phyloP scores from a whole-genome alignment of 164 flowering plant genomes.

The Vitis labrusca region DNA sequence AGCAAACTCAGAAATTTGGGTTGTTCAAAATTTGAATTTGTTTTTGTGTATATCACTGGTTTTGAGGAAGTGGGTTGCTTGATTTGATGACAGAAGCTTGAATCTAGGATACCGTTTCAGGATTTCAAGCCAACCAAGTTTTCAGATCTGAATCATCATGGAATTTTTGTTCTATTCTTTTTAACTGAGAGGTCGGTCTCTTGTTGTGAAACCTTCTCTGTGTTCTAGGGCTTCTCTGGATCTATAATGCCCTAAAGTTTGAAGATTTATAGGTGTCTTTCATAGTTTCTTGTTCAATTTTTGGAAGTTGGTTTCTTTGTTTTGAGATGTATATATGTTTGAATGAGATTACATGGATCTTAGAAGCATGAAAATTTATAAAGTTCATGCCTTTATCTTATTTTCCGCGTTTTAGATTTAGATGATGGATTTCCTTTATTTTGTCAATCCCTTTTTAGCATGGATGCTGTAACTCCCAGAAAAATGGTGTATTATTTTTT shows the following conservation, averaged over 20 bases:
- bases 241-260: slow-evolving; percentile 25
- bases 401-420: not conserved
- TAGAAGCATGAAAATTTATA: not conserved
- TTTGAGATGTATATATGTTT: not conserved
- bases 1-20: slow-evolving; percentile 7
- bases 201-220: slow-evolving; percentile 1
- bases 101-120: slow-evolving; percentile 8
- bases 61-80: slow-evolving; percentile 13
- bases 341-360: not conserved
- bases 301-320: slow-evolving; percentile 1
- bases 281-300: not conserved
- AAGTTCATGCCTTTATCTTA: not conserved
- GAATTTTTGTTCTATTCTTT: slow-evolving; percentile 3
- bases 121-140: slow-evolving; percentile 30
- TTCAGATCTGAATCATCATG: slow-evolving; percentile 35
- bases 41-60: slow-evolving; percentile 6
- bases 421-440: too few relatives aligned
- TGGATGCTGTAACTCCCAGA: not conserved
- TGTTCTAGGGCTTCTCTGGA: slow-evolving; percentile 15
- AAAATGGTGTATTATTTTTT: not conserved
- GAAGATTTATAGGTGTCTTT: slow-evolving; percentile 2
- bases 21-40: slow-evolving; percentile 4
- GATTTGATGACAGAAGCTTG: slow-evolving; percentile 8
- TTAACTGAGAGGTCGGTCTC: slow-evolving; percentile 1
- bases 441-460: not conserved